A percentile compares a stretch with the other conserved stretches of the same genome.
These are phyloP conservation scores for Tetrapisispora nanseiensis DNA, from an alignment of 805 yeast species.

Conservation along the genomic window DNA sequence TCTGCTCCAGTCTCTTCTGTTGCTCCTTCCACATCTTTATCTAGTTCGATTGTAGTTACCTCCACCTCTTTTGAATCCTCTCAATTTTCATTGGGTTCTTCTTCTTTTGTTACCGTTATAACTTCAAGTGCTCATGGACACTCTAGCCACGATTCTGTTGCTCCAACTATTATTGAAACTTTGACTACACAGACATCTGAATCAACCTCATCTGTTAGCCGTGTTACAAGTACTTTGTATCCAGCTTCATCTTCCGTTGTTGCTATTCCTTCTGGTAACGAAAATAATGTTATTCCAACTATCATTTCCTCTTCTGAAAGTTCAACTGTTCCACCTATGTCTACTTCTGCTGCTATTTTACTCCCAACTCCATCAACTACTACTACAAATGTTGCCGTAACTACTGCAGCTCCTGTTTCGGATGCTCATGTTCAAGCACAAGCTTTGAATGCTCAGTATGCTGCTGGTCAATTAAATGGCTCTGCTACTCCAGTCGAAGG, in stretches of 20 bases:
- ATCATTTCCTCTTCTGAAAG: not conserved
- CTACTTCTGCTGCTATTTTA: not conserved
- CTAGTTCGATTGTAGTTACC: slow-evolving; percentile 10
- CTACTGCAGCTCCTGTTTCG: slow-evolving; percentile 13
- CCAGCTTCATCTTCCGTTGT: not conserved
- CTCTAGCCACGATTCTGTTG: slow-evolving; percentile 3
- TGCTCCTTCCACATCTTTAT: not conserved
- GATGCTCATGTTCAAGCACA: slow-evolving; percentile 35
- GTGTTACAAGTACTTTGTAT: slow-evolving; percentile 4
- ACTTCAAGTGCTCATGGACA: slow-evolving; percentile 5
- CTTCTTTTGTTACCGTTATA: slow-evolving; percentile 2
- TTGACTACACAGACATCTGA: slow-evolving; percentile 2
- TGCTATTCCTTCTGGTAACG: not conserved
- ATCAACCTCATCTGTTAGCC: not conserved
- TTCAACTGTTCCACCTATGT: not conserved
- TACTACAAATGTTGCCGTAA: slow-evolving; percentile 4
- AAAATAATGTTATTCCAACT: not conserved
- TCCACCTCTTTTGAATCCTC: slow-evolving; percentile 9
- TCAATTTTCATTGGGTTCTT: slow-evolving; percentile 5
- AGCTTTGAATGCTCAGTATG: slow-evolving; percentile 37
- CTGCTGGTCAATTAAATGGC: slow-evolving; percentile 35
- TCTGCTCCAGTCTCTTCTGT: slow-evolving; percentile 6
- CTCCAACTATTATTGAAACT: slow-evolving; percentile 2
- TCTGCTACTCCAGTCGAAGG: slow-evolving; percentile 41
- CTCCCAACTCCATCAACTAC: slow-evolving; percentile 2